These are phyloP conservation scores for Kwoniella dejecticola DNA, from an alignment of 768 basidiomycete genomes.

Conservation along the genomic window DNA sequence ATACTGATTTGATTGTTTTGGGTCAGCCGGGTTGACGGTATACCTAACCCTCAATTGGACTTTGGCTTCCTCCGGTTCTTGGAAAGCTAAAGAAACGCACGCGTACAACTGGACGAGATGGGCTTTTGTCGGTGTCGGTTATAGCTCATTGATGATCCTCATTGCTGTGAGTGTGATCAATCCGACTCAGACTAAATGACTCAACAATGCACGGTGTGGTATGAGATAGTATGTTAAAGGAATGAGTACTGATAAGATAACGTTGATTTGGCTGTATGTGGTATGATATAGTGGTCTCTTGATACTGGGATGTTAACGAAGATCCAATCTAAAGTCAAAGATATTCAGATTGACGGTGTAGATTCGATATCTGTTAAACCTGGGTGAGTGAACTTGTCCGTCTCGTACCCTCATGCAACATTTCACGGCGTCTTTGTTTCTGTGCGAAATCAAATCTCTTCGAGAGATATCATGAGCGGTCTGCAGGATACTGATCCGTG, in stretches of 20 bases:
- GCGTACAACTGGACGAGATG: conserved; percentile 37
- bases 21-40: conserved; percentile 17
- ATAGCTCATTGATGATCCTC: conserved; percentile 23
- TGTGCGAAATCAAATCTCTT: too few relatives aligned
- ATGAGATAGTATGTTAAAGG: not conserved
- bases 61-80: conserved; percentile 37
- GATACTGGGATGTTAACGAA: conserved; percentile 22
- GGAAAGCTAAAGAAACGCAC: conserved; percentile 17
- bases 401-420: not conserved
- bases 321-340: not conserved
- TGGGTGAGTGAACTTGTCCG: conserved; percentile 4
- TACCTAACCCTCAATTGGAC: conserved; percentile 35
- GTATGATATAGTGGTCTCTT: conserved; percentile 20
- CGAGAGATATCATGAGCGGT: too few relatives aligned
- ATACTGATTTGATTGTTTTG: not conserved
- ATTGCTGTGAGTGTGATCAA: conserved; percentile 32
- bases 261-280: not conserved
- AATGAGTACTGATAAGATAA: not conserved
- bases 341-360: not conserved
- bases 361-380: conserved; percentile 7
- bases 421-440: too few relatives aligned
- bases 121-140: conserved; percentile 28
- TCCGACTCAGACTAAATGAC: not conserved
- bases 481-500: too few relatives aligned
- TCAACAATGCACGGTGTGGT: not conserved